These are phyloP conservation scores for Rhodotorula taiwanensis DNA, from an alignment of 768 basidiomycete species.

Conservation along the genomic window DNA sequence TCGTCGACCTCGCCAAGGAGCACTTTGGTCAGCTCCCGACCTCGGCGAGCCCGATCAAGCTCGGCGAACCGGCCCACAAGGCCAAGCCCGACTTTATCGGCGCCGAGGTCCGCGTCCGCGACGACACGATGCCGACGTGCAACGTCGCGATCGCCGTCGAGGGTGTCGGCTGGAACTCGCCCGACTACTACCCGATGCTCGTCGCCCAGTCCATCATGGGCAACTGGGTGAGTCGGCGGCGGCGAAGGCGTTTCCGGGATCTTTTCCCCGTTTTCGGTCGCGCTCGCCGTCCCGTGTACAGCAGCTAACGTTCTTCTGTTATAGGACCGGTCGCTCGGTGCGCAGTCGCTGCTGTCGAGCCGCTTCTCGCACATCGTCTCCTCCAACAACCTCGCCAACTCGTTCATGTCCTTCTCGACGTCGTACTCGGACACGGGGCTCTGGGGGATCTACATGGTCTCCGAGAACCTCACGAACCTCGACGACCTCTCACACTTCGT, in stretches of 20 bases:
- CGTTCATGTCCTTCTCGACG: slow-evolving; percentile 98
- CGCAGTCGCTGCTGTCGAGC: slow-evolving; percentile 79
- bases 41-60: slow-evolving; percentile 77
- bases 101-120: slow-evolving; percentile 88
- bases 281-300: too few relatives aligned
- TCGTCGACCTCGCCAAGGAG: slow-evolving; percentile 90
- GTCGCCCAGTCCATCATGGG: slow-evolving; percentile 96
- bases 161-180: slow-evolving; percentile 94
- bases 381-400: slow-evolving; percentile 91
- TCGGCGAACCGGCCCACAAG: slow-evolving; percentile 65
- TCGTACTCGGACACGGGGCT: slow-evolving; percentile 97
- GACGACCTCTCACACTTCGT: slow-evolving; percentile 92
- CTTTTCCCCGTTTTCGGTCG: too few relatives aligned
- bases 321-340: slow-evolving; percentile 77
- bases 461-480: slow-evolving; percentile 83
- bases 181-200: slow-evolving; percentile 99
- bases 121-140: slow-evolving; percentile 80
- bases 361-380: slow-evolving; percentile 86
- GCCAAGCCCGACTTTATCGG: slow-evolving; percentile 73
- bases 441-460: slow-evolving; percentile 86
- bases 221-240: slow-evolving; percentile 60
- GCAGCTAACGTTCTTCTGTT: too few relatives aligned
- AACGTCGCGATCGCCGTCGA: slow-evolving; percentile 96
- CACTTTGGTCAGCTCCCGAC: slow-evolving; percentile 84
- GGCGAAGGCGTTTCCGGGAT: too few relatives aligned